Percentiles rank a stretch among this genome's conserved stretches.
phyloP scores from a whole-genome alignment of 805 yeast species.

The Suhomyces sp. region DNA sequence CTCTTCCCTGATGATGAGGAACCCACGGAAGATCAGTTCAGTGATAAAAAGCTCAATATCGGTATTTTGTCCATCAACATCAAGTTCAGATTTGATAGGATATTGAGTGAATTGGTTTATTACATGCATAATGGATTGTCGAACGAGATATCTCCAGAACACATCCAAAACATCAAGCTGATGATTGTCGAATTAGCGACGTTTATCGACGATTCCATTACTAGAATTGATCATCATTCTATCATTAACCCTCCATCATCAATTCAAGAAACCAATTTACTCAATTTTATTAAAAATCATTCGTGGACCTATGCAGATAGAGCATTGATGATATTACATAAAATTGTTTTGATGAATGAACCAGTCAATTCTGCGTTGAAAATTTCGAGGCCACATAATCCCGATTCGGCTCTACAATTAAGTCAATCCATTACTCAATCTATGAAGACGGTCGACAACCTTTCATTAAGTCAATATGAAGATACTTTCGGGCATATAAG shows the following conservation, averaged over 20 bases:
- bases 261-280: slow-evolving; percentile 42
- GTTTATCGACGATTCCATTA: slow-evolving; percentile 48
- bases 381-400: background rate
- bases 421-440: background rate
- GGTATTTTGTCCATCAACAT: slow-evolving; percentile 50
- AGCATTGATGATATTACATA: slow-evolving; percentile 44
- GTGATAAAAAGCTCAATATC: slow-evolving; percentile 39
- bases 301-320: slow-evolving; percentile 55
- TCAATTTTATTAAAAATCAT: slow-evolving; percentile 47
- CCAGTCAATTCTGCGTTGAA: background rate
- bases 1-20: slow-evolving; percentile 51
- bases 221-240: slow-evolving; percentile 32
- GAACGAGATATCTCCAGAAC: slow-evolving; percentile 38
- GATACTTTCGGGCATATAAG: slow-evolving; percentile 38
- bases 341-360: slow-evolving; percentile 39
- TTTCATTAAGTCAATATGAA: slow-evolving; percentile 36
- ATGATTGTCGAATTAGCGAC: slow-evolving; percentile 51
- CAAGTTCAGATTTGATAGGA: slow-evolving; percentile 49
- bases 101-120: slow-evolving; percentile 52
- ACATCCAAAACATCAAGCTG: slow-evolving; percentile 43
- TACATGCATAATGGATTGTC: slow-evolving; percentile 49
- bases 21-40: slow-evolving; percentile 30
- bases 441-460: background rate
- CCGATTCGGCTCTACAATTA: background rate
- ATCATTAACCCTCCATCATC: slow-evolving; percentile 36